Evolutionary conservation across 2,329 filamentous ascomycete species (phyloP), one percentile per base, ranked within the genome.

Genomic region (Ilyonectria mors-panacis): DNA sequence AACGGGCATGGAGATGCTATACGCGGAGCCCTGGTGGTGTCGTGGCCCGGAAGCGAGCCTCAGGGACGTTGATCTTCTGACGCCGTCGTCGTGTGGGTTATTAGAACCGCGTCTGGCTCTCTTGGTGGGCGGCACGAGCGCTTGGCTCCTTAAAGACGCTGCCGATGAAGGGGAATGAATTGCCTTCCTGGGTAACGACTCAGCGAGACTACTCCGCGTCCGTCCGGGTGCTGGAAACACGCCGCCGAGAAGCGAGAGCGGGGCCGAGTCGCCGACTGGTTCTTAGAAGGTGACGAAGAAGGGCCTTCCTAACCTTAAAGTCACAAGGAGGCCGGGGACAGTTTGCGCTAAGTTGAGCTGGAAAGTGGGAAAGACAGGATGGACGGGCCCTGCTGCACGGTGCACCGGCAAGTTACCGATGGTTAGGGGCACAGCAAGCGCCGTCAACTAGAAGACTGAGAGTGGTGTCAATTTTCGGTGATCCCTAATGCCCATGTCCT

Each of bases 91-190:
- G n/a, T 53, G 50, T 53, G 50, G 50, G 35, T 35, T 53, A 19
- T 35, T 17, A 51, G 28, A 15, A 21, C 35, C 30, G 50, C 19
- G 44, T 56, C 56, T 55, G 30, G 57, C 47, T 58, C 59, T 51
- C 59, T 64, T 53, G 66, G 59, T 42, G 21, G 63, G 72, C 70
- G 72, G 73, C 63, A 72, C 67, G 55, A 72, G 73, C 73, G 73
- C 70, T 73, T 74, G 59, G 55, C 53, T 58, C 42, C 58, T 42
- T 51, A 65, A 56, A 59, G 26, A 56, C 70, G 54, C 54, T 61
- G 55, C 63, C 57, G 53, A 60, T 42, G 57, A 66, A 57, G 63
- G 59, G 53, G 56, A 35, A 54, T 70, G 61, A 61, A 42, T 56
- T 57, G 55, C 60, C 63, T 60, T 53, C 39, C 44, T 39, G 48